Evolutionary conservation across 352 stramenopile genomes (phyloP), one percentile per base, ranked within the genome.

Genomic region (Blastocystis sp.): DNA sequence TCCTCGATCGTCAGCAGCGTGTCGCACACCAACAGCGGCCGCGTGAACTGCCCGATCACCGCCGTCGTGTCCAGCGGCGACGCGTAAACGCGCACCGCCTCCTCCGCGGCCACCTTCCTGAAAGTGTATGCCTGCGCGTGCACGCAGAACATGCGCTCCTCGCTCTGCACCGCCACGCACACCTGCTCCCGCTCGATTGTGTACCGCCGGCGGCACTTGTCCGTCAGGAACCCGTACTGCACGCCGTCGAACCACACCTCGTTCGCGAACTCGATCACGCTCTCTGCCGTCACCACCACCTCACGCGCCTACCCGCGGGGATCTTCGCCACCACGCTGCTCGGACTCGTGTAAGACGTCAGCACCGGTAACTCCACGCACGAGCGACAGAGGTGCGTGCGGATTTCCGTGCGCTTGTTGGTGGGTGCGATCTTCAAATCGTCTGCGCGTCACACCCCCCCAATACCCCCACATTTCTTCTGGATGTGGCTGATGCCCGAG

Each of bases 161-260:
- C 57, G 21, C 21, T 84, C 57, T 84, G 74, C 24, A 84, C 69
- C 24, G 34, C 14, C 2, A 84, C 74, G 38, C 74, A 84, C 34
- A 38, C 74, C 34, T 45, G 21, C 14, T 66, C 21, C 40, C 28
- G 21, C 66, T 76, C 28, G 24, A 84, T 84, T 0, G 42, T n/a
- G 45, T 84, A 84, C 11, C 59, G 69, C 14, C 66, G 11, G 14
- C 74, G 66, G 45, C 74, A 84, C 34, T 59, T 14, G 17, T 68
- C 52, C 40, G 74, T 84, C n/a, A 84, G 42, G 42, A 69, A 84
- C 10, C 74, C 74, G 48, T 70, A 84, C 54, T 84, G 74, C 11
- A 57, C 40, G 19, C 60, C 60, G 40, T 84, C 57, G 34, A 52
- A 48, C 74, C 74, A 84, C 61, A 84, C 54, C 40, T 84, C 74